phyloP scores from a whole-genome alignment of 176 grass and related monocot genomes.

The Tillandsia leiboldiana region DNA sequence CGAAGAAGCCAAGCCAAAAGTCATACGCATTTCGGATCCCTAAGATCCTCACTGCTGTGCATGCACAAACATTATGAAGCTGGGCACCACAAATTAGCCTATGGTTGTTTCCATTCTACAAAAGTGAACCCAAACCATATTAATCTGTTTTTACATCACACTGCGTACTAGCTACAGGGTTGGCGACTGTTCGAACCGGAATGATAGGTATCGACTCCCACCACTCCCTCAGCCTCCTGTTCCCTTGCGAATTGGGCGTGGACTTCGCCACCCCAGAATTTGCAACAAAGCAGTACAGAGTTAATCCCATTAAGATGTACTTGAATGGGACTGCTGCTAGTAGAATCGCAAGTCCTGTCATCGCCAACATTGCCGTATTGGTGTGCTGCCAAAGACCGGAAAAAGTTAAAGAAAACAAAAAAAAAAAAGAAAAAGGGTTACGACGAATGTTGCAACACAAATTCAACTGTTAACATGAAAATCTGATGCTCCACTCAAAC shows the following conservation, averaged over 20 bases:
- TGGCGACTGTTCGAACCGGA: conserved; percentile 37
- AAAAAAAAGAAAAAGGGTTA: background rate
- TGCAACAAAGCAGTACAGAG: conserved; percentile 6
- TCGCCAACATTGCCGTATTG: conserved; percentile 39
- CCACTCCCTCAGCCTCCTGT: conserved; percentile 72
- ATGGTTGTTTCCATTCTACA: no score
- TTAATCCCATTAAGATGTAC: conserved; percentile 47
- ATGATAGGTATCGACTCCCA: conserved; percentile 83
- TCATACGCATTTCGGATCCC: no score
- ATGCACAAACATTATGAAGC: no score
- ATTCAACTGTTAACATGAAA: no score
- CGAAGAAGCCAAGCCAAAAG: no score
- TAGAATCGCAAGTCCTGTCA: conserved; percentile 38
- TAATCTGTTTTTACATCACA: background rate
- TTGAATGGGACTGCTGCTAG: conserved; percentile 50
- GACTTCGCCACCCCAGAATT: conserved; percentile 30
- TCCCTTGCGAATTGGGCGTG: conserved; percentile 33
- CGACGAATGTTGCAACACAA: background rate
- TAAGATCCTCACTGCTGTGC: no score
- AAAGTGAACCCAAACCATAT: no score
- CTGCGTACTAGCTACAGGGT: background rate
- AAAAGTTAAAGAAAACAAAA: background rate
- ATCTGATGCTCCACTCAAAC: no score
- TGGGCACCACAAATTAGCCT: no score
- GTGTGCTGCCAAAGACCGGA: conserved; percentile 44